phyloP scores from a whole-genome alignment of 352 stramenopile genomes.

The Nothophytophthora sp. region DNA sequence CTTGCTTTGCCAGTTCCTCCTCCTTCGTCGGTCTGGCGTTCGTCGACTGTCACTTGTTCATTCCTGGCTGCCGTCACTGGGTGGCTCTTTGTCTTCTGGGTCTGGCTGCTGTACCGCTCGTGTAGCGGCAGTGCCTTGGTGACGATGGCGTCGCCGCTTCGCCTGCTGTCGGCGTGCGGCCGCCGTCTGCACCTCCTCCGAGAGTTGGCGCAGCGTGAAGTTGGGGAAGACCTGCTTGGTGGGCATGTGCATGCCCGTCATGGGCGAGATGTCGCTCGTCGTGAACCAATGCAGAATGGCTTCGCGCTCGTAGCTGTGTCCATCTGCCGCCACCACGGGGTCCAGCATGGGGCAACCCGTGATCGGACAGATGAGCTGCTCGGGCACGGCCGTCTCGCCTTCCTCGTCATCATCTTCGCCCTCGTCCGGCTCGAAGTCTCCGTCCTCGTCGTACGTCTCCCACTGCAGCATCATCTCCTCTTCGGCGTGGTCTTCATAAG shows the following conservation, averaged over 20 bases:
- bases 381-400: constrained; percentile 32
- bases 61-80: constrained; percentile 25
- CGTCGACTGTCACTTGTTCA: constrained; percentile 3
- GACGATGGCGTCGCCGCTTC: constrained; percentile 7
- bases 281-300: constrained; percentile 95
- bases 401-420: constrained; percentile 15
- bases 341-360: constrained; percentile 95
- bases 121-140: constrained; percentile 8
- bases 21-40: constrained; percentile 8
- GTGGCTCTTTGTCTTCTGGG: constrained; percentile 19
- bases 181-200: constrained; percentile 53
- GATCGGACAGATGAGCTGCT: constrained; percentile 92
- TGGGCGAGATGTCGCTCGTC: constrained; percentile 77
- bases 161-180: constrained; percentile 26
- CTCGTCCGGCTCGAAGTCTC: constrained; percentile 14
- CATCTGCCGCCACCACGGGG: constrained; percentile 96
- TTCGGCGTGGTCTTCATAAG: constrained; percentile 33
- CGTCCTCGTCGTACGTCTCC: constrained; percentile 32
- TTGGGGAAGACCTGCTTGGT: constrained; percentile 81
- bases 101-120: constrained; percentile 5
- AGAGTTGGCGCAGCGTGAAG: constrained; percentile 69
- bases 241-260: constrained; percentile 72
- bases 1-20: too few relatives aligned
- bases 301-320: constrained; percentile 97
- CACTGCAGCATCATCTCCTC: constrained; percentile 33